Percentiles rank a stretch among this genome's conserved stretches.
Evolutionary conservation across 2,329 filamentous ascomycete species (phyloP).

Genomic region (Davidsoniella virescens): DNA sequence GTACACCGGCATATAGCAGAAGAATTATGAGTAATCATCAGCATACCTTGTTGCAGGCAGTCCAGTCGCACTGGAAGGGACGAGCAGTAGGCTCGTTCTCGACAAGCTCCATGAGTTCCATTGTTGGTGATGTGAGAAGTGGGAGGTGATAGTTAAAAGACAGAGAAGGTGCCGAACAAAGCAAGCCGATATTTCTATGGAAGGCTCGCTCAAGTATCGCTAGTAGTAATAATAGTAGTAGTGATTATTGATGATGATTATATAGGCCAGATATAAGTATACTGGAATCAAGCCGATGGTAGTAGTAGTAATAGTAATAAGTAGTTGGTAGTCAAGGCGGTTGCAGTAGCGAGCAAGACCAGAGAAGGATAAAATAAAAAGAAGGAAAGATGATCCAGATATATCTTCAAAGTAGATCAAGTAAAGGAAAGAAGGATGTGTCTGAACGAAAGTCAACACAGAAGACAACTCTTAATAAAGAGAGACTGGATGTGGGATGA

Average conservation of each 20-base stretch:
- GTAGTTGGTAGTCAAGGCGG: background rate
- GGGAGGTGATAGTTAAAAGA: background rate
- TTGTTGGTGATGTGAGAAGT: constrained; percentile 17
- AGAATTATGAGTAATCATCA: constrained; percentile 5
- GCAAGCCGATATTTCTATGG: background rate
- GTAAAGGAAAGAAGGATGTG: background rate
- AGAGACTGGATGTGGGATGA: constrained; percentile 2
- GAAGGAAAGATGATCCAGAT: background rate
- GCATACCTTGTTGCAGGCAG: constrained; percentile 43
- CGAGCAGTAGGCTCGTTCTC: constrained; percentile 46
- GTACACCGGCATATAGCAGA: background rate
- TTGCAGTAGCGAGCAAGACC: background rate
- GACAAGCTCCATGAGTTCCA: constrained; percentile 50
- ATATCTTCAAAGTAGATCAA: background rate
- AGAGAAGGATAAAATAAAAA: background rate
- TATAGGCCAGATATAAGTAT: background rate
- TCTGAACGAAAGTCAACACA: constrained; percentile 5
- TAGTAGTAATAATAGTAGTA: background rate
- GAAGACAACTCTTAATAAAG: constrained; percentile 1
- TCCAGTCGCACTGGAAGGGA: constrained; percentile 49
- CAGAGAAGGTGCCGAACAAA: background rate
- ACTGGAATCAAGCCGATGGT: background rate
- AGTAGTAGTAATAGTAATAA: too few species aligned
- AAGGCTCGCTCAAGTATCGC: background rate
- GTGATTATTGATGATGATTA: constrained; percentile 1